phyloP scores from a whole-genome alignment of 1,139 yeast species.

The Kurtzmaniella quercitrusa region DNA sequence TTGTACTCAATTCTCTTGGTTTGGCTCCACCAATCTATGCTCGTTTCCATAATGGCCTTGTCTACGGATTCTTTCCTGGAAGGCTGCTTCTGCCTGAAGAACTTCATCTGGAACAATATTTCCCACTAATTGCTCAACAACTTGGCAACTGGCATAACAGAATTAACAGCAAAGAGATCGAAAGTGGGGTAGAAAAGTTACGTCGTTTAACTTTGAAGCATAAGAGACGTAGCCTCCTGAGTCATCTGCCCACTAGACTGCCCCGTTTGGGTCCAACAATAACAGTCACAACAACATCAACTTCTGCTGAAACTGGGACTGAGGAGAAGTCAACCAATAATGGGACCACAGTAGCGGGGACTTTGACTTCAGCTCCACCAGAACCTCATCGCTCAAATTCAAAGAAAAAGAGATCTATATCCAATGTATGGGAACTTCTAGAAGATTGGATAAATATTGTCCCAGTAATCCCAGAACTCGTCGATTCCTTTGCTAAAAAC shows the following conservation, averaged over 20 bases:
- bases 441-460: constrained; percentile 60
- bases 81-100: constrained; percentile 57
- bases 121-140: constrained; percentile 59
- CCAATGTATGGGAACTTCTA: constrained; percentile 57
- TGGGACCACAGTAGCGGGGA: too few species aligned
- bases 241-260: constrained; percentile 8
- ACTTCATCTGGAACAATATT: constrained; percentile 42
- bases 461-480: constrained; percentile 47
- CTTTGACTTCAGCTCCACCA: constrained; percentile 1
- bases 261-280: constrained; percentile 5
- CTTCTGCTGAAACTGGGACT: neutral
- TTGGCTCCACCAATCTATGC: constrained; percentile 72
- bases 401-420: constrained; percentile 25
- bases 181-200: constrained; percentile 46
- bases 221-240: constrained; percentile 12
- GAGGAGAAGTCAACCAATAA: constrained; percentile 5
- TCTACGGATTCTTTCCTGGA: constrained; percentile 70
- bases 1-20: constrained; percentile 53
- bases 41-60: constrained; percentile 67
- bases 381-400: neutral
- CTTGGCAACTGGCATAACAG: constrained; percentile 69
- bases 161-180: constrained; percentile 42
- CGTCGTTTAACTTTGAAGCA: constrained; percentile 27
- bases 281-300: neutral
- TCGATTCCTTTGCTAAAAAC: constrained; percentile 36